These are phyloP conservation scores for Tolypocladium amazonense DNA, from an alignment of 2,329 filamentous ascomycete genomes.

Conservation along the genomic window DNA sequence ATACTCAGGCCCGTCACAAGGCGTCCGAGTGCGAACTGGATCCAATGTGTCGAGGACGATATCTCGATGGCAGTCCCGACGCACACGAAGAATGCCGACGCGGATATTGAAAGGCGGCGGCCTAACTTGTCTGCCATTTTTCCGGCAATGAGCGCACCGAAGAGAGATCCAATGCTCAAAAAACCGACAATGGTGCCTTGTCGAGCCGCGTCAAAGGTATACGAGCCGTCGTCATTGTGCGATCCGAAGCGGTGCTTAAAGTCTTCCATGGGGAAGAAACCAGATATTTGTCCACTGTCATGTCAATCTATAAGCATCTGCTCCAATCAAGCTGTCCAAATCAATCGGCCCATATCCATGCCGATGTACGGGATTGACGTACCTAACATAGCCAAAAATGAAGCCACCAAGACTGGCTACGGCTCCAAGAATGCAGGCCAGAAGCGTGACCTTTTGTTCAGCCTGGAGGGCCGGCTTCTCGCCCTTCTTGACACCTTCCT, in stretches of 20 bases:
- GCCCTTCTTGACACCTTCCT: background rate
- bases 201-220: conserved; percentile 44
- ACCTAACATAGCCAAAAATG: conserved; percentile 49
- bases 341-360: background rate
- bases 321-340: background rate
- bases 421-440: conserved; percentile 36
- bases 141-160: conserved; percentile 47
- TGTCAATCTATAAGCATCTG: background rate
- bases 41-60: conserved; percentile 44
- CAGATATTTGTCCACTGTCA: conserved; percentile 48
- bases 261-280: conserved; percentile 51
- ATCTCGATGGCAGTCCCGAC: conserved; percentile 56
- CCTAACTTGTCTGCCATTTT: conserved; percentile 52
- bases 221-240: conserved; percentile 22
- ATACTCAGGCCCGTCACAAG: conserved; percentile 58
- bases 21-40: conserved; percentile 54
- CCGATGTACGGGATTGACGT: conserved; percentile 7
- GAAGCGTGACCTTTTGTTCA: conserved; percentile 18
- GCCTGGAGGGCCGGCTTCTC: background rate
- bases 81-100: conserved; percentile 51
- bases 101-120: conserved; percentile 50
- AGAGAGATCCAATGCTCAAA: conserved; percentile 47
- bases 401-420: conserved; percentile 45
- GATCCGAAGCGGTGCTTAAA: conserved; percentile 44
- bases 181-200: conserved; percentile 53